Percentiles rank a stretch among this genome's conserved stretches.
Conservation (phyloP, 75 land plant genomes). For the Picea sitchensis region DNA sequence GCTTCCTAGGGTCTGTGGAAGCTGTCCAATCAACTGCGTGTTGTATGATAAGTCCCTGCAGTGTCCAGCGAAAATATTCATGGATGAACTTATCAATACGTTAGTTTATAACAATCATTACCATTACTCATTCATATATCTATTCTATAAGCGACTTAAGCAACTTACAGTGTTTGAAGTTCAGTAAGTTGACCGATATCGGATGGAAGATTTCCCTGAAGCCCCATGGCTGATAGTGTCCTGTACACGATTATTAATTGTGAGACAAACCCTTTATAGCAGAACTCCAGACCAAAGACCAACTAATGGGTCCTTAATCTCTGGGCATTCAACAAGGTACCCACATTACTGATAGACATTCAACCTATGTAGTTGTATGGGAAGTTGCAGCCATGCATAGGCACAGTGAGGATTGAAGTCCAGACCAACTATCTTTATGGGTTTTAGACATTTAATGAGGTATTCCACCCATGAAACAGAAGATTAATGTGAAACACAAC, state of each 20-base stretch:
- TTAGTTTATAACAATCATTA: too few relatives aligned
- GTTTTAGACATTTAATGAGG: too few relatives aligned
- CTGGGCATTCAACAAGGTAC: too few relatives aligned
- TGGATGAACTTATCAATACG: neutral
- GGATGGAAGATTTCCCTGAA: neutral
- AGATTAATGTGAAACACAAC: neutral
- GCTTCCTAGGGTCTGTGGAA: neutral
- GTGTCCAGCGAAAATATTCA: neutral
- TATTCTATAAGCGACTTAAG: neutral
- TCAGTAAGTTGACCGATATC: constrained; percentile 5
- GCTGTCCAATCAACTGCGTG: neutral
- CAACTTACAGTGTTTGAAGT: neutral
- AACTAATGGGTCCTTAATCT: neutral
- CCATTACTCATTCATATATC: neutral
- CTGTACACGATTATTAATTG: neutral
- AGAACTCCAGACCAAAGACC: neutral
- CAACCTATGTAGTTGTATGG: neutral
- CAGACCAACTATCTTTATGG: too few relatives aligned
- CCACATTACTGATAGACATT: too few relatives aligned
- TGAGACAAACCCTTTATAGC: neutral
- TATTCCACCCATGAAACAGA: neutral
- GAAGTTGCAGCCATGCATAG: neutral
- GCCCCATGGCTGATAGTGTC: constrained; percentile 1
- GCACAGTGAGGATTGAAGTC: too few relatives aligned
- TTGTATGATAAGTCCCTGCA: constrained; percentile 12